Base-by-base conservation (phyloP, 2,329 filamentous ascomycete species). In the Diaporthe citri region DNA sequence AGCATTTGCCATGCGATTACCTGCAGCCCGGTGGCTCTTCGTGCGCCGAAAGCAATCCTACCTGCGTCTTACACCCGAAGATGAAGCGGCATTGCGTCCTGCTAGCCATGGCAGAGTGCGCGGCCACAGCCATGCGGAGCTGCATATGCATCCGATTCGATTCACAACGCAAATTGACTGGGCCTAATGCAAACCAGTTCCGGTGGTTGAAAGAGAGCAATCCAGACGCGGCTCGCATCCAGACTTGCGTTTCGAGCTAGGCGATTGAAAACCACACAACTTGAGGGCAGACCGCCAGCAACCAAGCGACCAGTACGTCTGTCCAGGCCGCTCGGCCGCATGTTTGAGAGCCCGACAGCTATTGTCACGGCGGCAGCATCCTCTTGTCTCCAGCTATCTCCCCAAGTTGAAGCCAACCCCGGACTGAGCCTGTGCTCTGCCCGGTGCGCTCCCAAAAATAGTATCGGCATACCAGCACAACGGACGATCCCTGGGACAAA, bases 391-490 rank as follows among this genome's bases (percentile, higher is more conserved):
- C 43, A 34, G 36, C 10, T 7, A 46, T 48, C 34, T 28, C 3
- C 60, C 41, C 20, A 67, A 66, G 46, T 36, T 36, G 56, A 41
- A 48, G 28, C 48, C 46, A 48, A n/a, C 15, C 31, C 41, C 34
- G 22, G 46, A 20, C 31, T 43, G n/a, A 55, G 70, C 70, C 12
- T 51, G 55, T 10, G 46, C 56, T 55, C 20, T 55, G 31, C 70
- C 9, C 28, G 25, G 57, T 34, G 59, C 36, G 46, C 48, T 39
- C 28, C 59, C 46, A 64, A 57, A 46, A 46, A 67, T 55, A 70
- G 62, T n/a, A 73, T 7, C 64, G 71, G 25, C 43, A 71, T 59
- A 59, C 57, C 48, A 57, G 43, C 66, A 71, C n/a, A 52, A 25
- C 46, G 48, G 48, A 55, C 31, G 57, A 72, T 59, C 43, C 69